phyloP scores from a whole-genome alignment of 2,329 filamentous ascomycete genomes.

The Pyricularia pennisetigena region DNA sequence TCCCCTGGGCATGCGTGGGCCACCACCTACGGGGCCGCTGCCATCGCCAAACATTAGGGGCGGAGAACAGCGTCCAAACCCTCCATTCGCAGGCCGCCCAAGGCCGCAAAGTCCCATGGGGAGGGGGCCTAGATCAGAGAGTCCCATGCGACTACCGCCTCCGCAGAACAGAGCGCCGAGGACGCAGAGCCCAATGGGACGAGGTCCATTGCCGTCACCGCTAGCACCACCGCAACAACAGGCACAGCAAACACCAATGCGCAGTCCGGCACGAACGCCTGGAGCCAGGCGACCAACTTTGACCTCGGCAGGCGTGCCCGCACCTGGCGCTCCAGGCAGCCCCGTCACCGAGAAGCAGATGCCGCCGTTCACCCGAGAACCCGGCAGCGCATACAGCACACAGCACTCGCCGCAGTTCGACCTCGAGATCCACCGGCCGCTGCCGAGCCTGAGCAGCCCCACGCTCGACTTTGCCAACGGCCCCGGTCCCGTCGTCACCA shows the following conservation, averaged over 20 bases:
- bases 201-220: background rate
- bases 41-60: background rate
- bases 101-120: conserved; percentile 5
- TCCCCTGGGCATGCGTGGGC: conserved; percentile 4
- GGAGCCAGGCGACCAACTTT: background rate
- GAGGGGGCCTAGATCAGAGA: conserved; percentile 2
- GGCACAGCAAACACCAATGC: background rate
- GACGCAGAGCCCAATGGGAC: conserved; percentile 4
- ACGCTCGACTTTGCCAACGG: background rate
- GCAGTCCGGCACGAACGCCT: background rate
- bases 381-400: background rate
- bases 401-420: background rate
- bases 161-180: background rate
- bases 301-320: background rate
- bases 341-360: background rate
- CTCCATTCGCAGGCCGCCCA: background rate
- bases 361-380: background rate
- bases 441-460: background rate
- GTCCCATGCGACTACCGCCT: background rate
- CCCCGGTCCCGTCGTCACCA: background rate
- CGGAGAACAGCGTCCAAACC: background rate
- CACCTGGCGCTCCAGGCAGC: background rate
- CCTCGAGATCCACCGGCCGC: background rate
- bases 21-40: background rate
- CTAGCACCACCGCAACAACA: background rate